Evolutionary conservation across 345 rosid genomes (phyloP).

Genomic region (Pseudoturritis turrita): DNA sequence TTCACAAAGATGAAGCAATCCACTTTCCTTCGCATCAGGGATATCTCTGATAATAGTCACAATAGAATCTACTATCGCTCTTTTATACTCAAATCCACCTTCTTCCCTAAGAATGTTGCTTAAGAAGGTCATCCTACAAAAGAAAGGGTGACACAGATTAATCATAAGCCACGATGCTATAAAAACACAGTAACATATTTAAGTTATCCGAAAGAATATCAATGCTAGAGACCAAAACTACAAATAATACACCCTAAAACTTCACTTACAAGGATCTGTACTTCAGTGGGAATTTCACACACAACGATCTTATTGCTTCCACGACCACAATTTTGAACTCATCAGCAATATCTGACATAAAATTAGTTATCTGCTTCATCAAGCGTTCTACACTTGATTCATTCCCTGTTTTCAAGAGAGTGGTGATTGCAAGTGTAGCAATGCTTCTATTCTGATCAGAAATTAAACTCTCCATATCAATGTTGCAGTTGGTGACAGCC

Average conservation of each 20-base stretch:
- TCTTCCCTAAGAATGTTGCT: conserved; percentile 99
- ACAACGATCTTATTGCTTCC: conserved; percentile 95
- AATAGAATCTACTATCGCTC: conserved; percentile 95
- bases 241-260: background rate
- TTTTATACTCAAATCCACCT: conserved; percentile 99
- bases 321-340: conserved; percentile 99
- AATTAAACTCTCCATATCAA: conserved; percentile 98
- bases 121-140: conserved; percentile 90
- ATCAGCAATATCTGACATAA: conserved; percentile 98
- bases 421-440: conserved; percentile 98
- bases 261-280: conserved; percentile 87
- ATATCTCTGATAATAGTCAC: conserved; percentile 96
- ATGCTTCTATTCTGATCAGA: conserved; percentile 98
- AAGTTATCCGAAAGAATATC: background rate
- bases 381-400: conserved; percentile 97
- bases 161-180: background rate
- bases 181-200: background rate
- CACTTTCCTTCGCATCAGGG: conserved; percentile 97
- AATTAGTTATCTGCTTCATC: conserved; percentile 98
- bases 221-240: conserved; percentile 1
- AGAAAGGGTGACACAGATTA: conserved; percentile 19
- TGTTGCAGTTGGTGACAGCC: conserved; percentile 99
- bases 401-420: conserved; percentile 95
- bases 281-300: conserved; percentile 94
- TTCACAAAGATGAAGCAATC: conserved; percentile 96